Conservation (phyloP, 768 basidiomycete species). For the Pleurotus cornucopiae region DNA sequence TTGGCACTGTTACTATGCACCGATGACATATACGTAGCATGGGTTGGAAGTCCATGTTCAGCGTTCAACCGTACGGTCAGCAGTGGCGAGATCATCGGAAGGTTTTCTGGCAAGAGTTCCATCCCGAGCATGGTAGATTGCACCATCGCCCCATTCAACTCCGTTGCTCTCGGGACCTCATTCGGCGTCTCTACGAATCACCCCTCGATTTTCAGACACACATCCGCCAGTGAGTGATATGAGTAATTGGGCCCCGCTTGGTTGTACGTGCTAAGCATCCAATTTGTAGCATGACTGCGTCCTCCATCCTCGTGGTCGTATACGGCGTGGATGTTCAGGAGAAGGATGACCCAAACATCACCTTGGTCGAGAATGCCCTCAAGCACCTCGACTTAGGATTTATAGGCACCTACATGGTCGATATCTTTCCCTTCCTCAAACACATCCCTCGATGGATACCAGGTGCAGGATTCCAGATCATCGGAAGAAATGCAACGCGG, state of each 20-base stretch:
- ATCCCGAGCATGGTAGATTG: slow-evolving; percentile 12
- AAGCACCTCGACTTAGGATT: slow-evolving; percentile 20
- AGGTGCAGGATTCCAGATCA: slow-evolving; percentile 20
- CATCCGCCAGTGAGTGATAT: slow-evolving; percentile 9
- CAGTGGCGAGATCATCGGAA: slow-evolving; percentile 25
- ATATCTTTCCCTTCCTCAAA: slow-evolving; percentile 24
- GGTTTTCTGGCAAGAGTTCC: slow-evolving; percentile 23
- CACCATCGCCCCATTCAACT: slow-evolving; percentile 20
- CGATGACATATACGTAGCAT: slow-evolving; percentile 17
- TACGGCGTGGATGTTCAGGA: slow-evolving; percentile 29
- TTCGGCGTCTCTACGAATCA: slow-evolving; percentile 11
- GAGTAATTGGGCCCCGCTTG: background rate
- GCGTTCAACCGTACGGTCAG: slow-evolving; percentile 23
- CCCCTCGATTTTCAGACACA: slow-evolving; percentile 14
- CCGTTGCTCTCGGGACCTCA: slow-evolving; percentile 17
- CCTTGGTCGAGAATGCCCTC: slow-evolving; percentile 23
- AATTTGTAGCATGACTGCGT: slow-evolving; percentile 17
- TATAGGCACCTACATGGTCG: slow-evolving; percentile 28
- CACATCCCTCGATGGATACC: slow-evolving; percentile 33
- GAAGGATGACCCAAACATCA: slow-evolving; percentile 30
- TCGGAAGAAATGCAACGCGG: background rate
- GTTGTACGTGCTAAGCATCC: slow-evolving; percentile 9
- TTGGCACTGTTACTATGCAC: background rate
- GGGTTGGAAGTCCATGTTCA: slow-evolving; percentile 27
- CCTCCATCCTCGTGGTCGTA: slow-evolving; percentile 24